Evolutionary conservation across 2,329 filamentous ascomycete species (phyloP).

Genomic region (Leptoxyphium fumago): DNA sequence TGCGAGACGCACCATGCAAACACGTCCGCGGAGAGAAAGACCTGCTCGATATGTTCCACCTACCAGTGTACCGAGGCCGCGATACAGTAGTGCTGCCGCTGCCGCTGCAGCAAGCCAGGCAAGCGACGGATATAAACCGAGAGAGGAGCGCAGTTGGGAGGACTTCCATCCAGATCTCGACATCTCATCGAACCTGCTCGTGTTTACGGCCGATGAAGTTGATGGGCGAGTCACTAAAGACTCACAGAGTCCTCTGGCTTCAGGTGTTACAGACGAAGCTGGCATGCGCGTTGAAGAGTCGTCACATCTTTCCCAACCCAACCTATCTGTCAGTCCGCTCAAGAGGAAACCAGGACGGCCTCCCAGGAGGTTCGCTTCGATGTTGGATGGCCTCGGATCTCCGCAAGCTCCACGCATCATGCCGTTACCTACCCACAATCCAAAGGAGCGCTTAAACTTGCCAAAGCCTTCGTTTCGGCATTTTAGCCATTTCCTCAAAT

Average conservation of each 20-base stretch:
- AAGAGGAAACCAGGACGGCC: conserved; percentile 51
- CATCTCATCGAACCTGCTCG: conserved; percentile 63
- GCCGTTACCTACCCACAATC: conserved; percentile 66
- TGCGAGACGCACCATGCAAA: conserved; percentile 13
- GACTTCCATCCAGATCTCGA: conserved; percentile 95
- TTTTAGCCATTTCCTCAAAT: conserved; percentile 64
- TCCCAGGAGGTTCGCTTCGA: conserved; percentile 46
- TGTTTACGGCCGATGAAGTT: conserved; percentile 72
- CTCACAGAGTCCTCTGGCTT: conserved; percentile 24
- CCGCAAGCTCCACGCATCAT: conserved; percentile 50
- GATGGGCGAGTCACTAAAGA: conserved; percentile 45
- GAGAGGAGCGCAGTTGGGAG: conserved; percentile 93
- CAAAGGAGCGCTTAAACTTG: conserved; percentile 64
- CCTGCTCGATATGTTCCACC: conserved; percentile 19
- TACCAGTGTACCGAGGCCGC: conserved; percentile 41
- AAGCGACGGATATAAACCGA: conserved; percentile 89
- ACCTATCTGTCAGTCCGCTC: conserved; percentile 1
- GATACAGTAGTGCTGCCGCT: conserved; percentile 75
- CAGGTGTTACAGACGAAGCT: conserved; percentile 15
- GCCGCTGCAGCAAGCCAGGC: conserved; percentile 78
- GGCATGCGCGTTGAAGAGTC: conserved; percentile 10
- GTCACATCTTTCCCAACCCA: not conserved
- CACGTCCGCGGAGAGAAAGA: conserved; percentile 13
- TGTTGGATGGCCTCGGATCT: conserved; percentile 44
- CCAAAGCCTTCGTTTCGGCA: conserved; percentile 61